These are phyloP conservation scores for Porphyrellus cyaneotinctus DNA, from an alignment of 768 basidiomycete species.

Conservation along the genomic window DNA sequence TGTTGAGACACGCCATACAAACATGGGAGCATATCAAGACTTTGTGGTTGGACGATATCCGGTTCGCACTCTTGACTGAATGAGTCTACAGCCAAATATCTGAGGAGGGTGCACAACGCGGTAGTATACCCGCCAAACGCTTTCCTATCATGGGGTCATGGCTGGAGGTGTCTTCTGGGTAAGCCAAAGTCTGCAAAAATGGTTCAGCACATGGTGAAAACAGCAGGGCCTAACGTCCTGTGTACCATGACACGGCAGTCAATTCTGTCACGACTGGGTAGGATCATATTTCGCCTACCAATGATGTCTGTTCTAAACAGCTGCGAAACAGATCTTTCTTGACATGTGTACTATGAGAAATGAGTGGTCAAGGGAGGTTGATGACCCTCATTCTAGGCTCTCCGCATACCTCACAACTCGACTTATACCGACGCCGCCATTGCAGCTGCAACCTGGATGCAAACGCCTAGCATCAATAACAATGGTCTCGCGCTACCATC, in stretches of 20 bases:
- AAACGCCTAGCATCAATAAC: conserved; percentile 39
- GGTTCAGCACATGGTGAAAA: no score
- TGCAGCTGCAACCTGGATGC: conserved; percentile 45
- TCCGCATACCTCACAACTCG: conserved; percentile 40
- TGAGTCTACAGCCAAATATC: conserved; percentile 31
- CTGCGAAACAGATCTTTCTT: conserved; percentile 34
- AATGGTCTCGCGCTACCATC: conserved; percentile 43
- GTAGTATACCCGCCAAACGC: no score
- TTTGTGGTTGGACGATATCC: conserved; percentile 34
- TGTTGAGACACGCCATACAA: conserved; percentile 42
- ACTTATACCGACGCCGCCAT: conserved; percentile 47
- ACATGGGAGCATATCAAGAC: conserved; percentile 47
- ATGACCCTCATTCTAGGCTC: conserved; percentile 28
- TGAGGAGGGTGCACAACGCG: conserved; percentile 35
- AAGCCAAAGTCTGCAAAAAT: no score
- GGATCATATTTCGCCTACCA: conserved; percentile 10
- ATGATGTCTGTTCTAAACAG: background rate
- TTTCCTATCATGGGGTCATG: no score
- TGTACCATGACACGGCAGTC: conserved; percentile 37
- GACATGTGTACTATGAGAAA: conserved; percentile 27
- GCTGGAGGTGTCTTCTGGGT: no score
- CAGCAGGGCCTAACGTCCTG: conserved; percentile 36
- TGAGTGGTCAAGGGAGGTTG: background rate
- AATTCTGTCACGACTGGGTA: no score
- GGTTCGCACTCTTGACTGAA: background rate